Percentiles rank a stretch among this genome's conserved stretches.
Evolutionary conservation across 768 basidiomycete genomes (phyloP).

Genomic region (Phaeotremella skinneri): DNA sequence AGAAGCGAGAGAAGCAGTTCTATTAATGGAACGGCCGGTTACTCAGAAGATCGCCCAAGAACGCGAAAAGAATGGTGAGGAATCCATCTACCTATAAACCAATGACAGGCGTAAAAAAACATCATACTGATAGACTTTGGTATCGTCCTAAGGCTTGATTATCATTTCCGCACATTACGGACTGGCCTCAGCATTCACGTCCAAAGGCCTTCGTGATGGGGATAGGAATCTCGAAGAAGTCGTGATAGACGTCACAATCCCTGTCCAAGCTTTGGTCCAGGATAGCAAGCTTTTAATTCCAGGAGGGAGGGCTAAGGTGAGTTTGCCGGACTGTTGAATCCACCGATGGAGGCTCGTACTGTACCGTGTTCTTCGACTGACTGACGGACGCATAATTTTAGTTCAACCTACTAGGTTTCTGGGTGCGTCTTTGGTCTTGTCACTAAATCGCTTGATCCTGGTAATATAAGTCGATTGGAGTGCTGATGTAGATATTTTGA

Average conservation of each 20-base stretch:
- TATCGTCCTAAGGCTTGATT: constrained; percentile 62
- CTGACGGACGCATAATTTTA: constrained; percentile 38
- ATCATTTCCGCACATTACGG: constrained; percentile 75
- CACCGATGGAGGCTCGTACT: neutral
- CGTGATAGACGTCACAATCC: constrained; percentile 71
- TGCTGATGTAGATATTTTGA: neutral
- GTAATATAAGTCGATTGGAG: neutral
- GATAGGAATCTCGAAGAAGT: constrained; percentile 59
- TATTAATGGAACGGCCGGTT: constrained; percentile 67
- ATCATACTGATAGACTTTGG: too few species aligned
- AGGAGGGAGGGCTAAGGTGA: constrained; percentile 70
- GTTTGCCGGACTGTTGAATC: constrained; percentile 13
- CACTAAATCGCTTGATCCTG: neutral
- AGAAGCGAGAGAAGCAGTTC: constrained; percentile 64
- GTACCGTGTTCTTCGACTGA: neutral
- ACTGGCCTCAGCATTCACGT: constrained; percentile 52
- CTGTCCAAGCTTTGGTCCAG: constrained; percentile 76
- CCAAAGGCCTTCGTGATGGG: constrained; percentile 30
- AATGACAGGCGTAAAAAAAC: too few species aligned
- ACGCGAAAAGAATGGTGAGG: constrained; percentile 64
- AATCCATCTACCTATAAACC: neutral
- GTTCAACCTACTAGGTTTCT: constrained; percentile 81
- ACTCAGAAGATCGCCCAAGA: constrained; percentile 65
- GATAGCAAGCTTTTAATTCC: constrained; percentile 76
- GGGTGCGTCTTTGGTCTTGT: constrained; percentile 39